Base-by-base conservation (phyloP, 2,329 filamentous ascomycete species). In the Plectosphaerella cucumerina region DNA sequence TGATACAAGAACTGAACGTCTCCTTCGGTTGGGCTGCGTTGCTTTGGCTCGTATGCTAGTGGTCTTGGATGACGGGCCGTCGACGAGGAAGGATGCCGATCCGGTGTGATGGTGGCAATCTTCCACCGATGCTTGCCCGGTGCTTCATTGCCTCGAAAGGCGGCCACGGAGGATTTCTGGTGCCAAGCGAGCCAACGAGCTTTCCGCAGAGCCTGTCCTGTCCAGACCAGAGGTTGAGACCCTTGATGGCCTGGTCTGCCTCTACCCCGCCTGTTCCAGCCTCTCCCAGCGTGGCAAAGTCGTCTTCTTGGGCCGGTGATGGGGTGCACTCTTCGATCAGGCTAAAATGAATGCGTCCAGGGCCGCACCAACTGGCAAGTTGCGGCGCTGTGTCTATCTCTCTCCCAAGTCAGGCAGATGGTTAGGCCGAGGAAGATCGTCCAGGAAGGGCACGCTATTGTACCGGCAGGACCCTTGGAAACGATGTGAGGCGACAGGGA, bases 401-500 rank as follows among this genome's bases (percentile, higher is more conserved):
- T 39, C 15, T 39, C n/a, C 18, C 8, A 20, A 39, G 35, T 20
- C 35, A 9, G 8, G 10, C 9, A 20, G 15, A 39, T 20, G 15
- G 35, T 20, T 14, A 31, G 26, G 26, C 26, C 26, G 12, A 9
- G 12, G 26, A 31, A 31, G 42, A 44, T 44, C 42, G 21, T 31
- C 23, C 14, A 44, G 21, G 15, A 44, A 44, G n/a, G n/a, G 9
- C 23, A n/a, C 26, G 42, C 21, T 21, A 31, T 5, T 12, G 20
- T 31, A 23, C 42, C 14, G n/a, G 14, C n/a, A 44, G 22, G 42
- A 31, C 34, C 47, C 37, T 48, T 48, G 37, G 42, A 48, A 33
- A 42, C n/a, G 37, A 42, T n/a, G 34, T 49, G 42, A 37, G 47
- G 49, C 34, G 37, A 42, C 47, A 54, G 44, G 43, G 49, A 39